Percentiles rank a stretch among this genome's conserved stretches.
These are phyloP conservation scores for Lactarius deliciosus DNA, from an alignment of 768 basidiomycete species.

Conservation along the genomic window DNA sequence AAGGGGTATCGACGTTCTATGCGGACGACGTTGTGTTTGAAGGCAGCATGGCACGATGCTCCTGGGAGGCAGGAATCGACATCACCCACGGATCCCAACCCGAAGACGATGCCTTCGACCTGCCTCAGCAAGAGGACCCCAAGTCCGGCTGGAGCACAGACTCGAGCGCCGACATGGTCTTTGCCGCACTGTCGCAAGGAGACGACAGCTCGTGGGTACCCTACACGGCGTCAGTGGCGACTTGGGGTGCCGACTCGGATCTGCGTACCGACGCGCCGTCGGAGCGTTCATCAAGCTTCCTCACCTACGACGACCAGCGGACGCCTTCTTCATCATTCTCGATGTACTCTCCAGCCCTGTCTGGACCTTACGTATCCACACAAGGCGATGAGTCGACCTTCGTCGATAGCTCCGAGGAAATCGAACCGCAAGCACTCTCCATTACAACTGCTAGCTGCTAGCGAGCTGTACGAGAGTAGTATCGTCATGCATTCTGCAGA, in stretches of 20 bases:
- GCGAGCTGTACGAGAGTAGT: constrained; percentile 25
- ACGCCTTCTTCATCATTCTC: constrained; percentile 30
- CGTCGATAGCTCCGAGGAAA: constrained; percentile 15
- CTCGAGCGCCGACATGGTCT: constrained; percentile 32
- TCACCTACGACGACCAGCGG: constrained; percentile 28
- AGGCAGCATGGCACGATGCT: constrained; percentile 74
- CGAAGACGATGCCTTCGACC: constrained; percentile 38
- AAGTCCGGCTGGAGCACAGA: constrained; percentile 63
- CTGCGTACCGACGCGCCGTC: constrained; percentile 22
- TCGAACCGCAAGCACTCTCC: constrained; percentile 21
- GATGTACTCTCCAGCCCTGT: constrained; percentile 30
- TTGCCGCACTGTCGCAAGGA: constrained; percentile 20
- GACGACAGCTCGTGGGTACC: constrained; percentile 24
- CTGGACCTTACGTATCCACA: constrained; percentile 25
- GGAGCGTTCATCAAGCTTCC: constrained; percentile 22
- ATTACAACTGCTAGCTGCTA: constrained; percentile 20
- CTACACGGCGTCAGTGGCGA: constrained; percentile 24
- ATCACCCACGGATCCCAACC: constrained; percentile 49
- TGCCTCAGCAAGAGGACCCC: constrained; percentile 51
- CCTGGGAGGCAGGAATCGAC: constrained; percentile 74
- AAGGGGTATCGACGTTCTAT: constrained; percentile 63
- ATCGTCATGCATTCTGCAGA: constrained; percentile 28
- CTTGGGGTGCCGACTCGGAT: constrained; percentile 28
- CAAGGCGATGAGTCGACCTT: constrained; percentile 24
- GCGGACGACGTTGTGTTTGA: constrained; percentile 75